Conservation (phyloP, 225 moss, liverwort and hornwort genomes). For the Physcomitrium patens region DNA sequence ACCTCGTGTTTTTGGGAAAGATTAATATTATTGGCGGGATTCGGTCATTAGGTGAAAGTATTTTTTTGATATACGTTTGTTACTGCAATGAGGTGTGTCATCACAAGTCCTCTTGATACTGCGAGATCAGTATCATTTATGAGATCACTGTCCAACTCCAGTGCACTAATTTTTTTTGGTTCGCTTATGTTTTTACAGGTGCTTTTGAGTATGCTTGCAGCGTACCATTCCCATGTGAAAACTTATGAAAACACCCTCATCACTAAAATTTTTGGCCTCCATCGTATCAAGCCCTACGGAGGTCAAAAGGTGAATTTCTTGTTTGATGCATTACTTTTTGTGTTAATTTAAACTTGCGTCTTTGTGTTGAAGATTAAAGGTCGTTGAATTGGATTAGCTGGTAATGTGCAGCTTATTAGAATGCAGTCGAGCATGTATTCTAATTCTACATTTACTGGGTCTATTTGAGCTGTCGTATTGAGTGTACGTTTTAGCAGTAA, state of each 20-base stretch:
- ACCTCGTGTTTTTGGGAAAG: neutral
- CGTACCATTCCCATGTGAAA: slow-evolving; percentile 92
- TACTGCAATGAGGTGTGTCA: slow-evolving; percentile 18
- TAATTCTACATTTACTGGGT: too few relatives aligned
- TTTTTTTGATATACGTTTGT: neutral
- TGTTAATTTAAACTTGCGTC: slow-evolving; percentile 4
- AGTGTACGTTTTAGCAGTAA: too few relatives aligned
- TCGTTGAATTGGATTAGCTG: too few relatives aligned
- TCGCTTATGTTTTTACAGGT: slow-evolving; percentile 55
- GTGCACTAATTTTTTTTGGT: slow-evolving; percentile 18
- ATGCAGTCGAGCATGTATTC: too few relatives aligned
- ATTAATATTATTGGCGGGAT: neutral
- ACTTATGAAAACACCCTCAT: slow-evolving; percentile 92
- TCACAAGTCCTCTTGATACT: neutral
- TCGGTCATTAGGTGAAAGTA: too few relatives aligned
- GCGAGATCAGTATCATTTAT: neutral
- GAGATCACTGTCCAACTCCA: neutral
- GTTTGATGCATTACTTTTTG: neutral
- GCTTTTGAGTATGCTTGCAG: slow-evolving; percentile 84
- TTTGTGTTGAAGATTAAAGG: neutral
- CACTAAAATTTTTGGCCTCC: slow-evolving; percentile 98
- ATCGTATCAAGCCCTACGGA: slow-evolving; percentile 95
- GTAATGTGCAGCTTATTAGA: too few relatives aligned
- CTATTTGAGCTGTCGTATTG: too few relatives aligned
- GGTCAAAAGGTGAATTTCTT: slow-evolving; percentile 80